These are phyloP conservation scores for Xylaria sp. DNA, from an alignment of 2,329 filamentous ascomycete genomes.

Conservation along the genomic window DNA sequence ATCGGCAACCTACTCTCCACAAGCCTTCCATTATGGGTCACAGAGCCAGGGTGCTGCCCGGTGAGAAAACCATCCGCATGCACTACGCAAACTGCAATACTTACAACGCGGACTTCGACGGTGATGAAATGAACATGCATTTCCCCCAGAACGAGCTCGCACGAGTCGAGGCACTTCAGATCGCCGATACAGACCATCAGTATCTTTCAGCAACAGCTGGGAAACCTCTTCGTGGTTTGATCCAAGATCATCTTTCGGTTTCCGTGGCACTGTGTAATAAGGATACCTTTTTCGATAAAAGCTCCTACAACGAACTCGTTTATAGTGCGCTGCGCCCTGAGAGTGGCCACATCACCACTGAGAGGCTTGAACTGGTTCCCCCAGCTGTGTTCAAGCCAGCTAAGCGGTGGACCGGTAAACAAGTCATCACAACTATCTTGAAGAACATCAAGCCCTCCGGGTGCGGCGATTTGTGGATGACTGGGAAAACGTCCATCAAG, in stretches of 20 bases:
- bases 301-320: constrained; percentile 92
- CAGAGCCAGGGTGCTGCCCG: constrained; percentile 87
- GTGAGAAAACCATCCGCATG: constrained; percentile 98
- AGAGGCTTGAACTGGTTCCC: constrained; percentile 81
- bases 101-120: constrained; percentile 99
- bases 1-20: constrained; percentile 95
- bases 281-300: constrained; percentile 88
- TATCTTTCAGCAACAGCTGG: constrained; percentile 94
- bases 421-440: constrained; percentile 90
- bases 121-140: constrained; percentile 99
- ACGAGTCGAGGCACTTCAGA: constrained; percentile 88
- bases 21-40: constrained; percentile 99
- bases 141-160: constrained; percentile 98
- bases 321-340: constrained; percentile 92
- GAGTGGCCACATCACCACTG: constrained; percentile 84
- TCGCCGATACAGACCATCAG: constrained; percentile 97
- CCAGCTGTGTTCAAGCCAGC: constrained; percentile 86
- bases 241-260: constrained; percentile 98
- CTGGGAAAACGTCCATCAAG: constrained; percentile 80
- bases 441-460: constrained; percentile 87
- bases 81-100: constrained; percentile 99
- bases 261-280: constrained; percentile 89
- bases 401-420: constrained; percentile 93
- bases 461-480: constrained; percentile 81
- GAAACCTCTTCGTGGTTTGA: constrained; percentile 92